phyloP scores from a whole-genome alignment of 352 stramenopile genomes.

The Globisporangium cederbergense region DNA sequence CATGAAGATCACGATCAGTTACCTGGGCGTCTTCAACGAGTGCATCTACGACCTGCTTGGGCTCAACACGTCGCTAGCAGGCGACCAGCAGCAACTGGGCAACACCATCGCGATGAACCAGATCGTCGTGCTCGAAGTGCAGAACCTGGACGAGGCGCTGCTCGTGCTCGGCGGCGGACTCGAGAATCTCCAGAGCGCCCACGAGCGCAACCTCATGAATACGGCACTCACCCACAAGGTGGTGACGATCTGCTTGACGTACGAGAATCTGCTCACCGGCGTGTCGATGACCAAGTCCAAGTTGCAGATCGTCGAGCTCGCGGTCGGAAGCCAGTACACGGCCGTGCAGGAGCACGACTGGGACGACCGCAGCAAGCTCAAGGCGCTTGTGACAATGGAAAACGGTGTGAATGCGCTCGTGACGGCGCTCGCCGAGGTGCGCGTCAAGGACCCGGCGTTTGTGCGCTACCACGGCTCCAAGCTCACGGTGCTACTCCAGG shows the following conservation, averaged over 20 bases:
- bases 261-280: slow-evolving; percentile 47
- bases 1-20: slow-evolving; percentile 66
- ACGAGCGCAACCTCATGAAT: slow-evolving; percentile 21
- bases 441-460: slow-evolving; percentile 44
- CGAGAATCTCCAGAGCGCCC: slow-evolving; percentile 39
- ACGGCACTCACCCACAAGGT: slow-evolving; percentile 54
- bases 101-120: slow-evolving; percentile 18
- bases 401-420: slow-evolving; percentile 56
- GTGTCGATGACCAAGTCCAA: slow-evolving; percentile 43
- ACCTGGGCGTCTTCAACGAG: slow-evolving; percentile 94
- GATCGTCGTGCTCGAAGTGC: slow-evolving; percentile 72
- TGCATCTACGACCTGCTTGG: slow-evolving; percentile 93
- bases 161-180: slow-evolving; percentile 51
- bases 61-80: slow-evolving; percentile 32
- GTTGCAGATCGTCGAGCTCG: slow-evolving; percentile 64
- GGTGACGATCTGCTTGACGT: slow-evolving; percentile 56
- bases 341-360: slow-evolving; percentile 12
- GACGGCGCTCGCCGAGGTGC: slow-evolving; percentile 50
- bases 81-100: slow-evolving; percentile 4
- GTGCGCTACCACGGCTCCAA: slow-evolving; percentile 80
- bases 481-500: slow-evolving; percentile 72
- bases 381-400: slow-evolving; percentile 51
- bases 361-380: slow-evolving; percentile 34
- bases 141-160: slow-evolving; percentile 54
- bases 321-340: slow-evolving; percentile 29